Evolutionary conservation across 495 filamentous ascomycete genomes (phyloP).

Genomic region (Glarea lozoyensis): DNA sequence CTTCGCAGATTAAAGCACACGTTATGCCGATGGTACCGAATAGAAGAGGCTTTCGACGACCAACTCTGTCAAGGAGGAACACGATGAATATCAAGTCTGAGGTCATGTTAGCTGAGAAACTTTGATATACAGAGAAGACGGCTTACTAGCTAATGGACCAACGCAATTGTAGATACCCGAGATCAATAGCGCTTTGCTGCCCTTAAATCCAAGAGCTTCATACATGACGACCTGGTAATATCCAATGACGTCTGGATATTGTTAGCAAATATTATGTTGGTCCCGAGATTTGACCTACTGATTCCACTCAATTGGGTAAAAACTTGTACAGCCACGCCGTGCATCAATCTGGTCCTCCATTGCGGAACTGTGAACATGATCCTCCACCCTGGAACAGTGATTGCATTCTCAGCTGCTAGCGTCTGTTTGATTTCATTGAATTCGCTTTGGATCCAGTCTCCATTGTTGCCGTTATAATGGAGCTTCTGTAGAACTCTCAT

Average conservation of each 20-base stretch:
- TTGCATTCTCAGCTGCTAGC: conserved; percentile 49
- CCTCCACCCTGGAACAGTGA: conserved; percentile 45
- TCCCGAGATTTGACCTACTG: conserved; percentile 48
- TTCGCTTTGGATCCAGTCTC: conserved; percentile 44
- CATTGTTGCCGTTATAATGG: conserved; percentile 46
- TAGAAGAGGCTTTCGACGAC: conserved; percentile 63
- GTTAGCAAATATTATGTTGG: conserved; percentile 37
- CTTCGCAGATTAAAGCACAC: conserved; percentile 64
- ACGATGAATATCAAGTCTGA: conserved; percentile 58
- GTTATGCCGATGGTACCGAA: conserved; percentile 60
- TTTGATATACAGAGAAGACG: conserved; percentile 60
- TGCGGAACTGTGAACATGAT: conserved; percentile 42
- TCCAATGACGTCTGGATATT: conserved; percentile 40
- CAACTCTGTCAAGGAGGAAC: conserved; percentile 71
- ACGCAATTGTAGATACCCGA: conserved; percentile 51
- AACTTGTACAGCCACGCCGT: conserved; percentile 54
- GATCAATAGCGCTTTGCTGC: conserved; percentile 40
- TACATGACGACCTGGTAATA: conserved; percentile 56
- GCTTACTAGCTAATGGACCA: conserved; percentile 31
- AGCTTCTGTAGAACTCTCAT: conserved; percentile 58
- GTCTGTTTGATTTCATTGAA: conserved; percentile 55
- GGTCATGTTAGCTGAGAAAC: conserved; percentile 62
- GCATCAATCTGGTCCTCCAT: conserved; percentile 54
- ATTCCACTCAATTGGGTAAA: conserved; percentile 77
- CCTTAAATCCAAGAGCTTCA: conserved; percentile 45